These are phyloP conservation scores for Cetradonia linearis DNA, from an alignment of 495 filamentous ascomycete genomes.

Conservation along the genomic window DNA sequence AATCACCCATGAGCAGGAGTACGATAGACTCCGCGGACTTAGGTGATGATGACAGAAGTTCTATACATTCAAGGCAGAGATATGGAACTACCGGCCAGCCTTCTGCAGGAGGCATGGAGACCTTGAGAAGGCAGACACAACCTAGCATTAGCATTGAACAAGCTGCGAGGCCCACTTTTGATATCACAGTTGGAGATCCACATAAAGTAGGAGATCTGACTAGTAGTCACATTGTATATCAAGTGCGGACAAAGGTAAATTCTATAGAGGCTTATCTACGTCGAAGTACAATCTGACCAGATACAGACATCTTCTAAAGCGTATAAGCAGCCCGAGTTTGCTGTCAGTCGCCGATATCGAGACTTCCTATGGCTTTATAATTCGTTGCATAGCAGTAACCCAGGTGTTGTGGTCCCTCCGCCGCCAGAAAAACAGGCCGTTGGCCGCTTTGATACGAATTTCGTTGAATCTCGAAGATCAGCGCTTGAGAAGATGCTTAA, in stretches of 20 bases:
- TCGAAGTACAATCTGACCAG: constrained; percentile 20
- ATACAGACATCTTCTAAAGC: constrained; percentile 84
- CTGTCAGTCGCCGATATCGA: constrained; percentile 83
- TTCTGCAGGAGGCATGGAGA: constrained; percentile 35
- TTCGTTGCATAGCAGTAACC: constrained; percentile 84
- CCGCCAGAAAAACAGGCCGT: constrained; percentile 98
- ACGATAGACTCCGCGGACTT: constrained; percentile 53
- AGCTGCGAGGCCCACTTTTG: constrained; percentile 79
- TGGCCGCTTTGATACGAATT: constrained; percentile 91
- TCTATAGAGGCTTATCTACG: background rate
- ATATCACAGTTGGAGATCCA: constrained; percentile 91
- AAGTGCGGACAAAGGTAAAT: constrained; percentile 80
- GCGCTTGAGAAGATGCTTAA: constrained; percentile 95
- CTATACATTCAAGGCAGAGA: constrained; percentile 33
- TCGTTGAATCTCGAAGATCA: constrained; percentile 82
- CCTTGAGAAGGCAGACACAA: constrained; percentile 49
- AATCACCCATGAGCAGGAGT: constrained; percentile 37
- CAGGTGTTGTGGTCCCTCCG: constrained; percentile 88
- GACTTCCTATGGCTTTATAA: constrained; percentile 98
- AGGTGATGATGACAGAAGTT: constrained; percentile 53
- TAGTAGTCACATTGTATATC: constrained; percentile 94
- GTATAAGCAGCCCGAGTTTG: constrained; percentile 81
- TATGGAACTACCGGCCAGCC: constrained; percentile 68
- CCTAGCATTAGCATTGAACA: constrained; percentile 82
- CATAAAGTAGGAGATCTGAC: constrained; percentile 96